A percentile compares a stretch with the other conserved stretches of the same genome.
Evolutionary conservation across 768 basidiomycete genomes (phyloP).

Genomic region (Tephrocybe rancida): DNA sequence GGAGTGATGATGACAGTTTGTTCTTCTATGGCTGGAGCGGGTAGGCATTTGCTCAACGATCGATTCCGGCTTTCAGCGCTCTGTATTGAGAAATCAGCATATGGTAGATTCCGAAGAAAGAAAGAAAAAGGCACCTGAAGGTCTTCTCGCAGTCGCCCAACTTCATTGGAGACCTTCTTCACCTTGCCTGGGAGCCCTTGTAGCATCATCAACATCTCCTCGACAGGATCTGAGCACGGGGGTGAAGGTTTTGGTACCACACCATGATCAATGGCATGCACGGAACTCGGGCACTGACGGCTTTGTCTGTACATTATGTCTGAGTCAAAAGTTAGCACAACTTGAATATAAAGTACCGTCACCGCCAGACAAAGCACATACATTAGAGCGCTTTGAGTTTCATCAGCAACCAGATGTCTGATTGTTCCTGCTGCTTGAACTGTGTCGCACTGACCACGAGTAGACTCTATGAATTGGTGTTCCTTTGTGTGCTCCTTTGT

Average conservation of each 20-base stretch:
- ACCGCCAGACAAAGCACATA: no score
- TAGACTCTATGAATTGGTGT: no score
- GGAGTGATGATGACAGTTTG: no score
- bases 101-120: neutral
- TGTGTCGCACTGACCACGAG: no score
- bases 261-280: neutral
- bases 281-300: neutral
- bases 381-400: no score
- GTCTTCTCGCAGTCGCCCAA: neutral
- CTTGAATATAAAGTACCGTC: no score
- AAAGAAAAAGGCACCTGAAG: neutral
- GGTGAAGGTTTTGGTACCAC: neutral
- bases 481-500: no score
- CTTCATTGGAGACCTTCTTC: conserved; percentile 1
- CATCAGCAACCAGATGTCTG: no score
- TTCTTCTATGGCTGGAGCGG: neutral
- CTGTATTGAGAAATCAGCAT: neutral
- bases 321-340: no score
- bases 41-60: neutral
- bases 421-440: no score
- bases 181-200: neutral
- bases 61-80: neutral
- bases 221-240: neutral
- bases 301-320: no score
- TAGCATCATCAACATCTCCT: neutral